Conservation (phyloP, 768 basidiomycete species). For the Boletus eberwhitei region DNA sequence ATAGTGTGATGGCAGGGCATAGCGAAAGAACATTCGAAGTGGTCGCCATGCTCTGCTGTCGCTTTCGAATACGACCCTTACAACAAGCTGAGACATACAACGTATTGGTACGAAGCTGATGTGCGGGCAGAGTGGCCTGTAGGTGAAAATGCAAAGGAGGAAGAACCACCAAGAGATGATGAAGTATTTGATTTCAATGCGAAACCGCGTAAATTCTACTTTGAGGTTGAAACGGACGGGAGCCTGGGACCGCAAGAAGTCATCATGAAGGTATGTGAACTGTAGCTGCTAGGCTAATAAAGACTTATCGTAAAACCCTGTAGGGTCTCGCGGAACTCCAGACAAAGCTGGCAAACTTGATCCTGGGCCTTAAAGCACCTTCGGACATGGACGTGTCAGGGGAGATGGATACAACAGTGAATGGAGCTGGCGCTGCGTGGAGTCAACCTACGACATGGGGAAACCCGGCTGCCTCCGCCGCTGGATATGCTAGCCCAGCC, state of each 20-base stretch:
- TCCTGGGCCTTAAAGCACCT: constrained; percentile 66
- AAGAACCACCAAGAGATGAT: constrained; percentile 76
- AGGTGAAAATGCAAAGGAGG: constrained; percentile 79
- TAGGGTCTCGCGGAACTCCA: constrained; percentile 79
- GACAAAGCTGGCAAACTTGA: constrained; percentile 75
- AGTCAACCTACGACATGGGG: constrained; percentile 24
- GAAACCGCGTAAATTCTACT: constrained; percentile 87
- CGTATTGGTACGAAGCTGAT: constrained; percentile 90
- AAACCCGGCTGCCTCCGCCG: constrained; percentile 30
- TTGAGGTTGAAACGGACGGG: constrained; percentile 93
- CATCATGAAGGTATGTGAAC: constrained; percentile 64
- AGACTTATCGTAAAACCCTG: background rate
- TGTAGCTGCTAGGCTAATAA: background rate
- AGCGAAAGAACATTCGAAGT: constrained; percentile 98
- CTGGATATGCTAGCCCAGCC: constrained; percentile 31
- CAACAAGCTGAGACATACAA: constrained; percentile 94
- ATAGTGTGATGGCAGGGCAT: constrained; percentile 62
- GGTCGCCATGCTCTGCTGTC: constrained; percentile 95
- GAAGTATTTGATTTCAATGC: constrained; percentile 86
- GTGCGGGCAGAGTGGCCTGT: constrained; percentile 87
- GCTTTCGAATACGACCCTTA: constrained; percentile 98
- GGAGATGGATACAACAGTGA: constrained; percentile 34
- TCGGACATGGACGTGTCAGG: constrained; percentile 53
- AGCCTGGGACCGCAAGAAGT: constrained; percentile 87
- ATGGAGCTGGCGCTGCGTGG: constrained; percentile 24